Base-by-base conservation (phyloP, 257 asterid species). In the Lycium barbarum region DNA sequence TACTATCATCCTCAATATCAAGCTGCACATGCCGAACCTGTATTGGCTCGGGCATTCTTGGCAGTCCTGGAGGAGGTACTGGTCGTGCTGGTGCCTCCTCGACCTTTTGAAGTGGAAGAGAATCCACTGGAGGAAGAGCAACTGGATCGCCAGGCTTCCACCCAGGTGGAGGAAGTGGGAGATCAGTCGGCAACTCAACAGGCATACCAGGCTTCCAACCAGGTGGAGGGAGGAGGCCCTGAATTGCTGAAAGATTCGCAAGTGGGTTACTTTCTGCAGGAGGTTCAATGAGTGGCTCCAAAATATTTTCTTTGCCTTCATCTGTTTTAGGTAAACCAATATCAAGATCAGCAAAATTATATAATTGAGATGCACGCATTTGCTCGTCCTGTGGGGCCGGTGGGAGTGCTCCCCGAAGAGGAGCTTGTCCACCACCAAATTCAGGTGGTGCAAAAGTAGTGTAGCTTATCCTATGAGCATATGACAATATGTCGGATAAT, bases 361-460 rank as follows among this genome's bases (percentile, higher is more conserved):
- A 97, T 11, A 97, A 59, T 81, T 87, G 96, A 3, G 99, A 95
- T 1, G 98, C 98, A 5, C 98, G 97, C 98, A 97, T 91, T 71
- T 97, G 99, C 89, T 97, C 98, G 47, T 97, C 99, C 87, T 95
- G 99, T 11, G 98, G 98, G 49, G 99, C 98, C 1, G 98, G 98
- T 26, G 98, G 98, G 40, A 97, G 96, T 13, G 97, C 97, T 35
- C 99, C 98, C 7, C 95, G 90, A 12, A 93, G 97, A 43, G 99
- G 95, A 26, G 90, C 98, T 80, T 82, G 88, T 10, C 98, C 98
- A 59, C 95, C 93, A n/a, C 98, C 98, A 49, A 92, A 93, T 86
- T 92, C 97, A 15, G 99, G 98, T 63, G 99, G 99, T 8, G 98
- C 99, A 55, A 95, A 97, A 38, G 99, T 95, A 11, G 98, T 96